Percentiles rank a stretch among this genome's conserved stretches.
Conservation (phyloP, 257 asterid species). For the Capsicum baccatum region DNA sequence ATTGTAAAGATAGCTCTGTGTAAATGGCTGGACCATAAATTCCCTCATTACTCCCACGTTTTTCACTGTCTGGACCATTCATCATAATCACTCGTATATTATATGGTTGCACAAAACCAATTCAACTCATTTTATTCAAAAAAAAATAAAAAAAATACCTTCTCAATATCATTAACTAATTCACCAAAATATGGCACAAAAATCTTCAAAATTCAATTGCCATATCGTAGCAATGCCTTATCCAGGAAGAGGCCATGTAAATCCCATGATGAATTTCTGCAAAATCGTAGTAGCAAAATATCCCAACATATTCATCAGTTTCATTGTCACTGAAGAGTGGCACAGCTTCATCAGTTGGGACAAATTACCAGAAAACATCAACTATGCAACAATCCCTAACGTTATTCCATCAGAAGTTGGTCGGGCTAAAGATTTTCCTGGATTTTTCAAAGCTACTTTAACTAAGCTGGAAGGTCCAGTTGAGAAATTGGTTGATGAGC, state of each 20-base stretch:
- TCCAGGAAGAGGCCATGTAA: conserved; percentile 90
- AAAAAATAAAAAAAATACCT: not conserved
- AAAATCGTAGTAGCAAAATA: conserved; percentile 35
- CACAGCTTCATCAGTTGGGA: conserved; percentile 44
- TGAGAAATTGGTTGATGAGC: conserved; percentile 50
- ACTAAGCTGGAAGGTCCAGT: conserved; percentile 56
- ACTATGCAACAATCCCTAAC: conserved; percentile 54
- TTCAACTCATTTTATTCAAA: not conserved
- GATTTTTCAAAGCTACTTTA: conserved; percentile 39
- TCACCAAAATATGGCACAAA: not conserved
- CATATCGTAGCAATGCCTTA: conserved; percentile 78
- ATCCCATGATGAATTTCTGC: conserved; percentile 52
- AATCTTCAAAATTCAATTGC: conserved; percentile 24
- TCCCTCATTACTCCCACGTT: not conserved
- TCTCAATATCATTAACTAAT: not conserved
- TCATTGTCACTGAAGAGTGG: conserved; percentile 63
- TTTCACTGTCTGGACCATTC: not conserved
- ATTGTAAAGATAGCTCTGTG: not conserved
- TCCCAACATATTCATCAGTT: conserved; percentile 41
- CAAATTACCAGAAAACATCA: conserved; percentile 42
- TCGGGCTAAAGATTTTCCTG: conserved; percentile 48
- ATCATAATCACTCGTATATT: not conserved
- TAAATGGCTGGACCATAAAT: not conserved
- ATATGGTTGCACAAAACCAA: not conserved
- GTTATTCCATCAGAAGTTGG: conserved; percentile 63